These are phyloP conservation scores for Fraxinus angustifolia DNA, from an alignment of 305 asterid genomes.

Conservation along the genomic window DNA sequence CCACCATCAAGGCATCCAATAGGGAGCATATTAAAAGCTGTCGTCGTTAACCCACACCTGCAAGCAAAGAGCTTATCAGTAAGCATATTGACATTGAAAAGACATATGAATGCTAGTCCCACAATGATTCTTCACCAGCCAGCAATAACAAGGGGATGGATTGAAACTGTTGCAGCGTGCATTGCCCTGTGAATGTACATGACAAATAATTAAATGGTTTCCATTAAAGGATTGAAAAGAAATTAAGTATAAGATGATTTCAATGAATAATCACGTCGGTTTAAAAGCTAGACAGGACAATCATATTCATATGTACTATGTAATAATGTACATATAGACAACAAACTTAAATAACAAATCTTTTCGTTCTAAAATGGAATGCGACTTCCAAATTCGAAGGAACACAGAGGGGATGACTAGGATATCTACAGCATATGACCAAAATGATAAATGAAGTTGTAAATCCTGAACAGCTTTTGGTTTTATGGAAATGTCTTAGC, in stretches of 20 bases:
- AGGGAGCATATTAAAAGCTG: conserved; percentile 93
- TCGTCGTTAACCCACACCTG: conserved; percentile 96
- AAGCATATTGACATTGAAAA: conserved; percentile 9
- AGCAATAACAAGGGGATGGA: conserved; percentile 88
- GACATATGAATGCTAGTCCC: conserved; percentile 16
- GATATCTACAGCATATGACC: not conserved
- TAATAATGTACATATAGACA: not conserved
- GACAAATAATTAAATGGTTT: conserved; percentile 13
- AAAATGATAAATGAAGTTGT: not conserved
- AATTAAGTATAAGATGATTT: not conserved
- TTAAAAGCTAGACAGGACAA: not conserved
- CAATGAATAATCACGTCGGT: not conserved
- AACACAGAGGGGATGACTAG: not conserved
- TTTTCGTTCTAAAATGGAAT: not conserved
- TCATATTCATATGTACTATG: not conserved
- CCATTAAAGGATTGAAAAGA: conserved; percentile 1
- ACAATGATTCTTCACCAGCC: conserved; percentile 66
- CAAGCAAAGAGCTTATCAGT: conserved; percentile 15
- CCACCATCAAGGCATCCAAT: conserved; percentile 98
- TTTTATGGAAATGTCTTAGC: not conserved
- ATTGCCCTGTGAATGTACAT: conserved; percentile 48
- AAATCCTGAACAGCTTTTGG: not conserved
- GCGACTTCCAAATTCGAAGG: conserved; percentile 9
- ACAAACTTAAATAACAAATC: not conserved
- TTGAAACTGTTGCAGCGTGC: conserved; percentile 77